Conservation (phyloP, 176 grass and related monocot species). For the Triticum dicoccoides region DNA sequence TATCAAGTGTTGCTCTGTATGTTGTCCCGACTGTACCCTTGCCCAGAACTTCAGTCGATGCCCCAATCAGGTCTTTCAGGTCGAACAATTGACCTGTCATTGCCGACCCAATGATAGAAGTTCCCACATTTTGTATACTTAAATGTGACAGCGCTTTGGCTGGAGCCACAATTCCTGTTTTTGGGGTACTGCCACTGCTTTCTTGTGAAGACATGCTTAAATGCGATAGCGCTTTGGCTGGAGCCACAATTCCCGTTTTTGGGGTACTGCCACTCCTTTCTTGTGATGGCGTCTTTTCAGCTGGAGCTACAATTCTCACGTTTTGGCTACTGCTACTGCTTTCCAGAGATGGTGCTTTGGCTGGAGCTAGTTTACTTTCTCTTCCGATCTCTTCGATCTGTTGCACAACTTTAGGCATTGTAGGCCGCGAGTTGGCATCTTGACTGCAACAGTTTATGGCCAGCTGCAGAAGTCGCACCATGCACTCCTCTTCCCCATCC, state of each 20-base stretch:
- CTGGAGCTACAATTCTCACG: background rate
- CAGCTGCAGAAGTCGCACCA: background rate
- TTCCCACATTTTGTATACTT: too few species aligned
- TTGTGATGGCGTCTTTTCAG: background rate
- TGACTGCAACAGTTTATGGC: background rate
- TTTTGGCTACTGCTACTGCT: background rate
- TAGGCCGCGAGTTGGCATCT: background rate
- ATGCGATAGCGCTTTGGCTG: background rate
- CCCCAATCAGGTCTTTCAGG: conserved; percentile 38
- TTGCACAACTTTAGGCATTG: background rate
- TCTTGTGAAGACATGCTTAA: background rate
- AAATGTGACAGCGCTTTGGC: background rate
- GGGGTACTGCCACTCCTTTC: too few species aligned
- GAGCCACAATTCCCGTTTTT: too few species aligned
- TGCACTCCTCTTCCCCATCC: background rate
- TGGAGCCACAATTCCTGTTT: too few species aligned
- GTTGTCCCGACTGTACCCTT: conserved; percentile 53
- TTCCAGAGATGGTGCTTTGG: background rate
- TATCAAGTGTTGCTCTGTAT: conserved; percentile 39
- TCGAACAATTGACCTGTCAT: conserved; percentile 12
- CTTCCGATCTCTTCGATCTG: background rate
- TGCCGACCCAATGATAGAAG: background rate
- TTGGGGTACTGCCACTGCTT: too few species aligned
- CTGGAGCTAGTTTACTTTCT: too few species aligned
- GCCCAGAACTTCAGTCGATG: conserved; percentile 51